Conservation (phyloP, 192 early-diverging fungal species). For the Backusella tarrabulga region DNA sequence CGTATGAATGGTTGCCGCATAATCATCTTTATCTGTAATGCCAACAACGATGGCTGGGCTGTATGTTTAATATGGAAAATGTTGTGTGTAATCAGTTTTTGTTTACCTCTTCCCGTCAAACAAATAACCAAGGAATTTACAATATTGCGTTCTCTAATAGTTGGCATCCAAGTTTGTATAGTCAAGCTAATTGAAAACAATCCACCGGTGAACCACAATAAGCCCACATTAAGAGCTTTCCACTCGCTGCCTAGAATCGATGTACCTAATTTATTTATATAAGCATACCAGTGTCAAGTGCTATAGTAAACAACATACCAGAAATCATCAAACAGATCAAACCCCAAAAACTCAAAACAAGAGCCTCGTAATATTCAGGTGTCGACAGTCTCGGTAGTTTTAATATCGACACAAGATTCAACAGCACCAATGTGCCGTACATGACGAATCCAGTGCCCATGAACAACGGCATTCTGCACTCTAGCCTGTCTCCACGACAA, state of each 20-base stretch:
- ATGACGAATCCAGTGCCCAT: conserved; percentile 42
- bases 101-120: conserved; percentile 37
- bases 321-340: conserved; percentile 29
- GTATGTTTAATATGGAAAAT: neutral
- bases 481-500: neutral
- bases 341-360: conserved; percentile 41
- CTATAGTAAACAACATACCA: neutral
- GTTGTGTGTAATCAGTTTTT: neutral
- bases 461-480: conserved; percentile 35
- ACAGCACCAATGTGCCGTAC: conserved; percentile 39
- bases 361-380: conserved; percentile 39
- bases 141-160: conserved; percentile 38
- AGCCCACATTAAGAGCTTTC: conserved; percentile 37
- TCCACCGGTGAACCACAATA: conserved; percentile 47
- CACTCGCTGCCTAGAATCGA: conserved; percentile 17
- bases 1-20: conserved; percentile 8
- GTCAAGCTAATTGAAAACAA: conserved; percentile 38
- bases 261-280: conserved; percentile 1
- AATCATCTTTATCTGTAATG: neutral
- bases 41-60: conserved; percentile 11
- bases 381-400: conserved; percentile 26
- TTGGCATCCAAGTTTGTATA: conserved; percentile 26
- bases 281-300: neutral
- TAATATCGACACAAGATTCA: conserved; percentile 41
- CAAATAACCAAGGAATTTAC: conserved; percentile 39